phyloP scores from a whole-genome alignment of 768 basidiomycete genomes.

The Phanerochaete carnosa region DNA sequence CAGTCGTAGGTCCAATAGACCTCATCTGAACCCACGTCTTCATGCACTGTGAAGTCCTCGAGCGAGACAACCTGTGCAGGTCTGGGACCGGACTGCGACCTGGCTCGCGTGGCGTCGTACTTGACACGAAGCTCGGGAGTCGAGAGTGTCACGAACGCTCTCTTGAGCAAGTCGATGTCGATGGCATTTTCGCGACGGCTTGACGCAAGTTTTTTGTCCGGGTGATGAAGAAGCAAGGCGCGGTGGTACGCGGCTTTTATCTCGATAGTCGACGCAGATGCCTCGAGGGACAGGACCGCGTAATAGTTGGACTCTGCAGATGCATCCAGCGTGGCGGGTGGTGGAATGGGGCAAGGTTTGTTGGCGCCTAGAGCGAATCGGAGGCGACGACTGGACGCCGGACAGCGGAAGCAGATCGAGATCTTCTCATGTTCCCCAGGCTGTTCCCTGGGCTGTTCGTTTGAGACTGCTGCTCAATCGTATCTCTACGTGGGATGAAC shows the following conservation, averaged over 20 bases:
- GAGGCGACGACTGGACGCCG: not conserved
- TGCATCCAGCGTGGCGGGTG: slow-evolving; percentile 18
- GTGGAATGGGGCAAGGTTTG: not conserved
- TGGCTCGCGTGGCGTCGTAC: slow-evolving; percentile 40
- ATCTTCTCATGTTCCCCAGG: not conserved
- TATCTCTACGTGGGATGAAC: not conserved
- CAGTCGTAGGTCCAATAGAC: slow-evolving; percentile 56
- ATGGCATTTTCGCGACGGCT: slow-evolving; percentile 9
- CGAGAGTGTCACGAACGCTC: slow-evolving; percentile 65
- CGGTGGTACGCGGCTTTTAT: slow-evolving; percentile 73
- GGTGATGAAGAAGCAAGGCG: slow-evolving; percentile 61
- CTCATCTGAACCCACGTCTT: slow-evolving; percentile 29
- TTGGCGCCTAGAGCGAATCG: not conserved
- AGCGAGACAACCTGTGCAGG: slow-evolving; percentile 79
- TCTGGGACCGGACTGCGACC: slow-evolving; percentile 39
- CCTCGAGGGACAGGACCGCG: slow-evolving; percentile 48
- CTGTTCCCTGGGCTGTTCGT: not conserved
- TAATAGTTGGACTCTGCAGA: slow-evolving; percentile 48
- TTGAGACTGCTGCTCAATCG: not conserved
- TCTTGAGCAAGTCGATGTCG: slow-evolving; percentile 59
- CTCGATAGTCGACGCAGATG: slow-evolving; percentile 45
- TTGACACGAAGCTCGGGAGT: slow-evolving; percentile 41
- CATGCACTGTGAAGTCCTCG: slow-evolving; percentile 55
- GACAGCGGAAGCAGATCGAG: not conserved
- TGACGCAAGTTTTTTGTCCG: slow-evolving; percentile 43